These are phyloP conservation scores for Volvox carteri DNA, from an alignment of 163 green algal genomes.

Conservation along the genomic window DNA sequence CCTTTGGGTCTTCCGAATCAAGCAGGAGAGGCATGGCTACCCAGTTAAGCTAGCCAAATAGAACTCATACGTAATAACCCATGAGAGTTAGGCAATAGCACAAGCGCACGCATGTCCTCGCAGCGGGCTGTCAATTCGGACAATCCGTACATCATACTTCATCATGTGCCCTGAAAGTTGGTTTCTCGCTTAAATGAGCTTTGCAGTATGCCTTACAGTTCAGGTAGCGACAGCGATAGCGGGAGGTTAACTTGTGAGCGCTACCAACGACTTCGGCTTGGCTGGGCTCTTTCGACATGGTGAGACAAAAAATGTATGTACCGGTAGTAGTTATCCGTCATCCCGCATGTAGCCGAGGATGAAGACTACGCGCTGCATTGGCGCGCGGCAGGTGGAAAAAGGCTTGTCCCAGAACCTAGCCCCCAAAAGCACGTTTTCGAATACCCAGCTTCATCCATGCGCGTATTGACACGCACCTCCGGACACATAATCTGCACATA, in stretches of 20 bases:
- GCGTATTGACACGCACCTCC: not conserved
- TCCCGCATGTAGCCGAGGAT: too few relatives aligned
- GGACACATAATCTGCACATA: not conserved
- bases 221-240: slow-evolving; percentile 32
- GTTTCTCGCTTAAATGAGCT: not conserved
- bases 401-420: too few relatives aligned
- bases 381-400: too few relatives aligned
- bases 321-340: too few relatives aligned
- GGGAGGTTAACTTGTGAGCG: not conserved
- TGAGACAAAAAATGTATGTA: too few relatives aligned
- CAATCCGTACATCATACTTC: not conserved
- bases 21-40: slow-evolving; percentile 62
- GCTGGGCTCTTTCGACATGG: slow-evolving; percentile 26
- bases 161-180: not conserved
- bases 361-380: too few relatives aligned
- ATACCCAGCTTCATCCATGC: not conserved
- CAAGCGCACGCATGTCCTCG: not conserved
- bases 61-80: too few relatives aligned
- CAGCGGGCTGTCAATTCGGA: not conserved
- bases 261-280: not conserved
- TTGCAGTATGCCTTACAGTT: not conserved
- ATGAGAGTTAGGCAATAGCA: too few relatives aligned
- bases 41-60: not conserved
- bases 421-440: too few relatives aligned
- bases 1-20: slow-evolving; percentile 55